A percentile compares a stretch with the other conserved stretches of the same genome.
Conservation (phyloP, 1,284 basidiomycete genomes). For the Golubevia sp. region DNA sequence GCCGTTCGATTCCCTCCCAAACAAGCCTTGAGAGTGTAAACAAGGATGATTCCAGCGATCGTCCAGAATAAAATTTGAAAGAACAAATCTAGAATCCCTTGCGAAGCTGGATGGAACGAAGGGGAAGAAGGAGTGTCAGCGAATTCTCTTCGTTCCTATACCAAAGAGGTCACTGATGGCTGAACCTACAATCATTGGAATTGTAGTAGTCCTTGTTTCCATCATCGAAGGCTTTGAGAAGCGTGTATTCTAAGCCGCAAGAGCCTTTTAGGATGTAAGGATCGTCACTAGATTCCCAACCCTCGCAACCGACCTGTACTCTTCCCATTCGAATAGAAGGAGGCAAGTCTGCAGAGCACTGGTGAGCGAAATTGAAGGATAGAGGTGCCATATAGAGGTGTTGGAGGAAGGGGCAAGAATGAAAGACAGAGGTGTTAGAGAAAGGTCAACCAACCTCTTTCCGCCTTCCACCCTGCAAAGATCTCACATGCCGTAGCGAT, state of each 20-base stretch:
- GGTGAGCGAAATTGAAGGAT: not conserved
- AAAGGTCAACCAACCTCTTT: too few species aligned
- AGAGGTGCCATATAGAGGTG: too few species aligned
- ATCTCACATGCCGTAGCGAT: too few species aligned
- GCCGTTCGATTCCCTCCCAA: not conserved
- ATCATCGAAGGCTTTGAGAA: not conserved
- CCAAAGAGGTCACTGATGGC: not conserved
- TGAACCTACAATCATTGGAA: not conserved
- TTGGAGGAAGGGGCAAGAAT: too few species aligned
- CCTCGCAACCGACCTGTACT: conserved; percentile 47
- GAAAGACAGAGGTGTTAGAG: too few species aligned
- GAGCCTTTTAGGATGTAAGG: conserved; percentile 33
- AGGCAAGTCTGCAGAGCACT: conserved; percentile 39
- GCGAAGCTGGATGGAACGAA: not conserved
- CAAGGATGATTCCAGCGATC: conserved; percentile 14
- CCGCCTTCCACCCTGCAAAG: too few species aligned
- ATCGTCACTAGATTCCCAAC: conserved; percentile 32
- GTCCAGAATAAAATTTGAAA: conserved; percentile 22
- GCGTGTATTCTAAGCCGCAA: not conserved
- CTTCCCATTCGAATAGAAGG: conserved; percentile 25
- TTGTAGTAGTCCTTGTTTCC: not conserved
- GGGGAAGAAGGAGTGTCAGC: not conserved
- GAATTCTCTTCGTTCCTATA: not conserved
- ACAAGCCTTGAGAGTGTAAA: conserved; percentile 8
- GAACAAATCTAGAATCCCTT: not conserved